Evolutionary conservation across 495 filamentous ascomycete genomes (phyloP).

Genomic region (Delitschia confertaspora): DNA sequence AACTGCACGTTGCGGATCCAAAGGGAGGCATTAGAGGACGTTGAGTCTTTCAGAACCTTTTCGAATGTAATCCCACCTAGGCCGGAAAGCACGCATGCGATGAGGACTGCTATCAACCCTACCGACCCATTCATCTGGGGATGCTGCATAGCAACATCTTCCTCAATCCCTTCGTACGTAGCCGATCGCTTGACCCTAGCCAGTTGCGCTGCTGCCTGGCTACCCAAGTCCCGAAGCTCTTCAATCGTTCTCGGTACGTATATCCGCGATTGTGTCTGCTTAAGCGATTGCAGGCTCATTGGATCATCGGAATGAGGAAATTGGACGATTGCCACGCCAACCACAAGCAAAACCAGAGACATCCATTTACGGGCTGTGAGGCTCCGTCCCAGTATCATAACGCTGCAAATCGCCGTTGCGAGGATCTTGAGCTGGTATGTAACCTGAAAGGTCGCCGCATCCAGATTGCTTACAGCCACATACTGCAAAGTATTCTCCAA

Average conservation of each 20-base stretch:
- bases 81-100: slow-evolving; percentile 69
- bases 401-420: slow-evolving; percentile 80
- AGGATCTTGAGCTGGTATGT: slow-evolving; percentile 91
- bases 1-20: slow-evolving; percentile 95
- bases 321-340: slow-evolving; percentile 82
- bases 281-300: slow-evolving; percentile 29
- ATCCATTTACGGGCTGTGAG: slow-evolving; percentile 68
- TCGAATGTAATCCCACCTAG: slow-evolving; percentile 89
- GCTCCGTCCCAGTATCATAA: slow-evolving; percentile 61
- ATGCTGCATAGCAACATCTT: slow-evolving; percentile 57
- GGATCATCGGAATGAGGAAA: slow-evolving; percentile 48
- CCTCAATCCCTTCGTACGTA: slow-evolving; percentile 85
- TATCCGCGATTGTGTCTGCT: slow-evolving; percentile 40
- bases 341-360: slow-evolving; percentile 65
- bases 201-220: slow-evolving; percentile 39
- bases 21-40: slow-evolving; percentile 51
- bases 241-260: slow-evolving; percentile 68
- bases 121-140: slow-evolving; percentile 64
- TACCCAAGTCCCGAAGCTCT: slow-evolving; percentile 46
- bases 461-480: slow-evolving; percentile 81
- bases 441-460: slow-evolving; percentile 85
- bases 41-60: slow-evolving; percentile 81
- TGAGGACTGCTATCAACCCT: slow-evolving; percentile 68
- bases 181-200: slow-evolving; percentile 80
- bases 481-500: slow-evolving; percentile 88